Evolutionary conservation across 805 yeast genomes (phyloP).

Genomic region (Ascoidea asiatica): DNA sequence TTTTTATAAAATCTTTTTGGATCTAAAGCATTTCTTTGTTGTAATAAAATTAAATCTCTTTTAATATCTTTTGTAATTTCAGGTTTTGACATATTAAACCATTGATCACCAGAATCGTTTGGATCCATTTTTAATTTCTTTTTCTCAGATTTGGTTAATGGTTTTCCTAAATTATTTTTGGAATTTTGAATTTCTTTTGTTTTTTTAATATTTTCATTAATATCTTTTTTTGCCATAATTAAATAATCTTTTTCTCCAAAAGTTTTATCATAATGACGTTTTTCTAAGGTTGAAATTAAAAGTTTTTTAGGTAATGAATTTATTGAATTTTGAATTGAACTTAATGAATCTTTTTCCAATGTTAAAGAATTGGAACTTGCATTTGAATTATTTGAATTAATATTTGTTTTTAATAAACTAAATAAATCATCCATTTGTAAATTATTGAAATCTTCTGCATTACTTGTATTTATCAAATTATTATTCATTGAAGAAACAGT

Average conservation of each 20-base stretch:
- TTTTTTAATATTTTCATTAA: no score
- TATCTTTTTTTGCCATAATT: neutral
- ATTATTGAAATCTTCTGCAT: neutral
- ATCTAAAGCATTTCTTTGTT: conserved; percentile 83
- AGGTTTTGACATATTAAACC: conserved; percentile 74
- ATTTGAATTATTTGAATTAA: no score
- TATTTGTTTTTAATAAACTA: neutral
- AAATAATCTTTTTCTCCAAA: neutral
- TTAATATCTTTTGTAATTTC: conserved; percentile 61
- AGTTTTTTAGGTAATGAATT: neutral
- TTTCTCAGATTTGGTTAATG: neutral
- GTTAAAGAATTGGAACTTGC: no score
- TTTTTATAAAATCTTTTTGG: conserved; percentile 93
- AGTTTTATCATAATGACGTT: neutral
- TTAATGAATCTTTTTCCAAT: neutral
- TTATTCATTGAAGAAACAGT: no score
- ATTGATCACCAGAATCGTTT: conserved; percentile 39
- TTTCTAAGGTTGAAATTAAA: neutral
- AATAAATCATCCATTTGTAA: neutral
- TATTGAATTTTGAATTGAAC: neutral
- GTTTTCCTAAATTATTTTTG: no score
- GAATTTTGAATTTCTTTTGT: no score
- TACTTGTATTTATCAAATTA: neutral
- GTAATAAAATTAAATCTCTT: conserved; percentile 65
- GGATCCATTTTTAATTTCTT: neutral